A percentile compares a stretch with the other conserved stretches of the same genome.
phyloP scores from a whole-genome alignment of 306 rosid genomes.

The Gastrolobium bilobum region DNA sequence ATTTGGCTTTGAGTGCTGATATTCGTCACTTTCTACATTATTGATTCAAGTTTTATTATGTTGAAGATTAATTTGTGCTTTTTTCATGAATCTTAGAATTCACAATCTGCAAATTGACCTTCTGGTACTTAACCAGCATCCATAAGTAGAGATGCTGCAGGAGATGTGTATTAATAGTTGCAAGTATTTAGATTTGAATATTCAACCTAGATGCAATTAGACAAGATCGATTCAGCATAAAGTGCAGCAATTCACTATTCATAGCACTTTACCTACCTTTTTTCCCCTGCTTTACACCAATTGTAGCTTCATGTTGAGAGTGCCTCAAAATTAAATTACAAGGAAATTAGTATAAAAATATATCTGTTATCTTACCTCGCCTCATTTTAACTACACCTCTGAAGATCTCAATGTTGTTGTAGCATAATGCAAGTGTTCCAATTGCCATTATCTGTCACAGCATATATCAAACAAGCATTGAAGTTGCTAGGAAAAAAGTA shows the following conservation, averaged over 20 bases:
- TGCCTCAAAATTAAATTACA: slow-evolving; percentile 34
- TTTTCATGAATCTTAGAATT: no score
- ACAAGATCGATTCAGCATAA: slow-evolving; percentile 27
- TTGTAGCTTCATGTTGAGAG: slow-evolving; percentile 21
- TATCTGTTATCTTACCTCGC: slow-evolving; percentile 69
- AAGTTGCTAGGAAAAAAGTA: slow-evolving; percentile 10
- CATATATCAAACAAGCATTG: slow-evolving; percentile 48
- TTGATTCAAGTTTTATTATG: no score
- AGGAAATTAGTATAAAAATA: slow-evolving; percentile 35
- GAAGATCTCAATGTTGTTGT: slow-evolving; percentile 89
- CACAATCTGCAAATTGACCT: not conserved
- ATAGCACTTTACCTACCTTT: slow-evolving; percentile 10
- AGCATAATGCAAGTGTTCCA: slow-evolving; percentile 93
- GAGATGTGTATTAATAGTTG: slow-evolving; percentile 29
- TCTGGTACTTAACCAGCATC: slow-evolving; percentile 28
- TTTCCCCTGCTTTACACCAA: not conserved
- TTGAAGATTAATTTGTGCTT: no score
- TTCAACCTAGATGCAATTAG: slow-evolving; percentile 36
- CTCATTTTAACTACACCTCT: slow-evolving; percentile 98
- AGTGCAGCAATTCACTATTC: slow-evolving; percentile 28
- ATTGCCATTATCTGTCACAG: slow-evolving; percentile 88
- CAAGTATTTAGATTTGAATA: slow-evolving; percentile 21
- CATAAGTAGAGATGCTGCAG: slow-evolving; percentile 18
- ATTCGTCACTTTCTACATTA: no score
- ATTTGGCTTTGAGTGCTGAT: no score